Base-by-base conservation (phyloP, 2,329 filamentous ascomycete species). In the Ascochyta koolunga region DNA sequence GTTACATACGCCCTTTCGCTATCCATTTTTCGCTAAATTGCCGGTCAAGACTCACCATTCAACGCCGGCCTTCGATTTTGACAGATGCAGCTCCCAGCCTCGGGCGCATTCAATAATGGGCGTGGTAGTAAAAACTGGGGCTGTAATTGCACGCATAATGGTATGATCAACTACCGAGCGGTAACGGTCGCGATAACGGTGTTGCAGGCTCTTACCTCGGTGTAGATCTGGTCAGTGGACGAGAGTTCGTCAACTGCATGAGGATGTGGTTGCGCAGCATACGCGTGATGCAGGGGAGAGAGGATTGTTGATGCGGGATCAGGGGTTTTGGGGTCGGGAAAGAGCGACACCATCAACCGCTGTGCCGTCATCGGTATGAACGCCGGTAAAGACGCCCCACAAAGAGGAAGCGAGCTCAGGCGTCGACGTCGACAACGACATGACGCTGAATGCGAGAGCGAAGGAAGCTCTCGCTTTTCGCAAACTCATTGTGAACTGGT, bases 181-280 rank as follows among this genome's bases (percentile, higher is more conserved):
- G 40, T 36, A 54, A 49, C 45, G 21, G 45, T 41, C 25, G 27
- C 50, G 38, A 54, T 33, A 54, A 54, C 51, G 51, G 50, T 18
- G 35, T n/a, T 19, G 50, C 44, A 43, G 33, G 51, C 25, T 45
- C 32, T 50, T 36, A 33, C 45, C 45, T 21, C 25, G 40, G 8
- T 19, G 18, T 40, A 9, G 40, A 36, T 16, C 13, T 11, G 18
- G 22, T 31, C 24, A 18, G 9, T 18, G 29, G n/a, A 19, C 25
- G 15, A 32, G 15, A 35, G 21, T 29, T 32, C 31, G 35, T 35
- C 25, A 13, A 33, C 8, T 22, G 45, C 40, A 45, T 41, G 22
- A 25, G 22, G 35, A 19, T 36, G 35, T 54, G 45, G 40, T 45
- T 37, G 51, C 18, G 51, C 51, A 45, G 40, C 51, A 54, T 54